Conservation (phyloP, 805 yeast genomes). For the Suhomyces sp. region DNA sequence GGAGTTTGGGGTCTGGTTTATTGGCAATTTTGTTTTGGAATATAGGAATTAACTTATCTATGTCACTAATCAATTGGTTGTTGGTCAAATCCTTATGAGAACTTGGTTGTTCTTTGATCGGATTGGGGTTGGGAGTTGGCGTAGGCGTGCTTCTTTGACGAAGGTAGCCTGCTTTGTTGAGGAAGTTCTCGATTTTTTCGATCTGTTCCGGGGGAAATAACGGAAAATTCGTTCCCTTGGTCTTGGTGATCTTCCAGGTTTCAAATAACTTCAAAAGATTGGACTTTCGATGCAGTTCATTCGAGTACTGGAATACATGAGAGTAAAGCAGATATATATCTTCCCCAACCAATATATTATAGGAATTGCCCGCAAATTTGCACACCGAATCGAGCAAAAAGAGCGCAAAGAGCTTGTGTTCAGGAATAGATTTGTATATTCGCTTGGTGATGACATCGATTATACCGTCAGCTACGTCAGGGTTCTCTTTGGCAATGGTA, state of each 20-base stretch:
- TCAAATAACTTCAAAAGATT: conserved; percentile 76
- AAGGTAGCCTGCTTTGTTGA: conserved; percentile 38
- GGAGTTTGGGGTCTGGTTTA: conserved; percentile 41
- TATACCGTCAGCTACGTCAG: conserved; percentile 72
- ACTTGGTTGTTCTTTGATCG: not conserved
- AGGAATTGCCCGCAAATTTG: conserved; percentile 88
- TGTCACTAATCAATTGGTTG: conserved; percentile 29
- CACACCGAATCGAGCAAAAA: conserved; percentile 89
- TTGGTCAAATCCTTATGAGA: conserved; percentile 13
- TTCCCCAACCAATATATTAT: conserved; percentile 72
- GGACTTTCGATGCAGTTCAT: conserved; percentile 63
- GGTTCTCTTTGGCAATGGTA: conserved; percentile 81
- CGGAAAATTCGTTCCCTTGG: conserved; percentile 58
- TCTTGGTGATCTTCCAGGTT: conserved; percentile 79
- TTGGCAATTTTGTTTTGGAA: conserved; percentile 39
- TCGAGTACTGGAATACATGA: conserved; percentile 74
- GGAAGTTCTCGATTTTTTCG: conserved; percentile 69
- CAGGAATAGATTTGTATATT: conserved; percentile 74
- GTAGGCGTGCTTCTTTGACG: not conserved
- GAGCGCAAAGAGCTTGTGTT: conserved; percentile 78
- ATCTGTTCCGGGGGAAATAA: conserved; percentile 72
- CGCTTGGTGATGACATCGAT: conserved; percentile 73
- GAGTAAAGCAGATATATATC: conserved; percentile 70
- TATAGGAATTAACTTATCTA: conserved; percentile 39
- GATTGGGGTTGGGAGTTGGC: not conserved